Conservation (phyloP, 768 basidiomycete species). For the Suillus hirtellus region DNA sequence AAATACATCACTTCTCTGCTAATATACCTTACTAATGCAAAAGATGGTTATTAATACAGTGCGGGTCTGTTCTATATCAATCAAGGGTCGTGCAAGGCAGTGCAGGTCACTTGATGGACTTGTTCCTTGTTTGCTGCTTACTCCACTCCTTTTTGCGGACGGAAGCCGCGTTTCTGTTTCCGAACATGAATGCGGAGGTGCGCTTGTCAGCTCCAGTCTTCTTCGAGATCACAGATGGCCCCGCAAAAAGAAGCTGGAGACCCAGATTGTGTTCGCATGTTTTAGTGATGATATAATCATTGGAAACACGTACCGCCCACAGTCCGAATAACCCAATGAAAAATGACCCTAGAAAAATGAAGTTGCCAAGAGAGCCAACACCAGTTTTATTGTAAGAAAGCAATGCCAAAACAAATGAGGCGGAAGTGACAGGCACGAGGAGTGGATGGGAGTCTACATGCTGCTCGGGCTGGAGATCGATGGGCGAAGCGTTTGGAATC, state of each 20-base stretch:
- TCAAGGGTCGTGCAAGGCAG: constrained; percentile 7
- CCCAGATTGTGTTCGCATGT: constrained; percentile 13
- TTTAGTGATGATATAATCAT: constrained; percentile 11
- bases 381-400: constrained; percentile 62
- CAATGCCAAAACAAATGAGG: constrained; percentile 56
- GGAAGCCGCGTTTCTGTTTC: constrained; percentile 69
- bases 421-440: constrained; percentile 57
- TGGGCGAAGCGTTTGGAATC: constrained; percentile 46
- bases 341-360: constrained; percentile 50
- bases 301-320: constrained; percentile 61
- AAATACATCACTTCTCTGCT: constrained; percentile 12
- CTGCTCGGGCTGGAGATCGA: constrained; percentile 30
- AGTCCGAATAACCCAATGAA: constrained; percentile 64
- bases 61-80: constrained; percentile 15
- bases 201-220: constrained; percentile 82
- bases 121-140: constrained; percentile 37
- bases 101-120: constrained; percentile 9
- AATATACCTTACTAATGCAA: constrained; percentile 20
- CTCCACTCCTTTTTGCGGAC: constrained; percentile 60
- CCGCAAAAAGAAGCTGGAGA: constrained; percentile 60
- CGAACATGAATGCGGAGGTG: constrained; percentile 78
- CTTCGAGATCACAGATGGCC: constrained; percentile 55
- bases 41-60: constrained; percentile 19
- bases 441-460: constrained; percentile 54
- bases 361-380: constrained; percentile 56